Evolutionary conservation across 805 yeast species (phyloP).

Genomic region (Candida easanensis): DNA sequence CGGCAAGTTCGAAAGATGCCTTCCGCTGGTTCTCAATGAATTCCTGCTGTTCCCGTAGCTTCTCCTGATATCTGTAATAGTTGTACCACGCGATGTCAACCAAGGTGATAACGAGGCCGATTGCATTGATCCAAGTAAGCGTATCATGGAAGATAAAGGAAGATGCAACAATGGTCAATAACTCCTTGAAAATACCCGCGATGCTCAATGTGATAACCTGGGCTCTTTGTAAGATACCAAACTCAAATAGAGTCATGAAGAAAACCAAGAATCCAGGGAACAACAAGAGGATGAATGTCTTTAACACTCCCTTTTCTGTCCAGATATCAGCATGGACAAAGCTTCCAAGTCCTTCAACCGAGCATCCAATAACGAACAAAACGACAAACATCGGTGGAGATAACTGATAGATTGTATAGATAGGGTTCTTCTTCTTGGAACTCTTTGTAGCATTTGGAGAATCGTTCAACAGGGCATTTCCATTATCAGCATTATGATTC

Average conservation of each 20-base stretch:
- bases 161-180: constrained; percentile 74
- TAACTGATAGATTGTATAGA: constrained; percentile 76
- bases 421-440: constrained; percentile 55
- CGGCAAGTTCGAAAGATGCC: constrained; percentile 10
- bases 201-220: constrained; percentile 83
- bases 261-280: constrained; percentile 88
- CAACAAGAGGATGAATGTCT: constrained; percentile 56
- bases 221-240: constrained; percentile 75
- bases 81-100: constrained; percentile 84
- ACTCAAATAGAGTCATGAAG: constrained; percentile 86
- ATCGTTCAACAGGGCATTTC: not conserved
- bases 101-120: constrained; percentile 76
- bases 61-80: constrained; percentile 46
- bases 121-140: constrained; percentile 60
- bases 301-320: constrained; percentile 53
- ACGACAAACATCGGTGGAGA: constrained; percentile 79
- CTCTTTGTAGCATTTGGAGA: not conserved
- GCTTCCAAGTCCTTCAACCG: constrained; percentile 63
- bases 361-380: constrained; percentile 58
- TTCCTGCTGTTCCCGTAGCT: constrained; percentile 12
- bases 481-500: constrained; percentile 37
- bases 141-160: constrained; percentile 70
- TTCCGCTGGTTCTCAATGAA: constrained; percentile 2
- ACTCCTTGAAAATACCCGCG: constrained; percentile 91
- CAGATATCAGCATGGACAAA: constrained; percentile 60